These are phyloP conservation scores for Xylariaceae sp. DNA, from an alignment of 2,329 filamentous ascomycete species.

Conservation along the genomic window DNA sequence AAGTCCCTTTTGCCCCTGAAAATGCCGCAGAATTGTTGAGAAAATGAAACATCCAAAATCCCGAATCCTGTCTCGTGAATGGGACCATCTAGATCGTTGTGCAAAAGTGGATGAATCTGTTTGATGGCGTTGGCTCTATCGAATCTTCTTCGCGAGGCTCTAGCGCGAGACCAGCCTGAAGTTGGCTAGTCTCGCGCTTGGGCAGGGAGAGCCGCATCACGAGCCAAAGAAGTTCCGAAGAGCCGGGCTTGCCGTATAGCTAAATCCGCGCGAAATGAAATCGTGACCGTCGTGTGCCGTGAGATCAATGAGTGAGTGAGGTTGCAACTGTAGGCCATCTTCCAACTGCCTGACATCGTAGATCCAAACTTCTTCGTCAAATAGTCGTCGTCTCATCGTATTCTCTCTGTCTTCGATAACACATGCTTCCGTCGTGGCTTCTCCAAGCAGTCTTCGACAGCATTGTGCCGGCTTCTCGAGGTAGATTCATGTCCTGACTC, in stretches of 20 bases:
- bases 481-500: constrained; percentile 9
- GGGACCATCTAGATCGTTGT: constrained; percentile 11
- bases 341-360: constrained; percentile 3
- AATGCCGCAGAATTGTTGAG: too few species aligned
- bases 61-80: constrained; percentile 3
- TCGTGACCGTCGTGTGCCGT: constrained; percentile 11
- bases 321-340: too few species aligned
- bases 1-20: constrained; percentile 7
- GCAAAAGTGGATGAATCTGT: constrained; percentile 7
- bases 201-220: too few species aligned
- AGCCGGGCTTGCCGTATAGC: too few species aligned
- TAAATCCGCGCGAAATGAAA: constrained; percentile 10
- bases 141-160: constrained; percentile 5
- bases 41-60: constrained; percentile 9
- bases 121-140: not conserved
- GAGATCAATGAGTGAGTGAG: constrained; percentile 1
- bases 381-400: constrained; percentile 14
- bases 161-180: constrained; percentile 3
- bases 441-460: constrained; percentile 13
- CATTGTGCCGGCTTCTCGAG: constrained; percentile 10
- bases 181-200: too few species aligned
- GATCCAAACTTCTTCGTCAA: not conserved
- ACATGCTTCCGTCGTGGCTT: constrained; percentile 20
- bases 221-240: too few species aligned
- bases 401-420: constrained; percentile 29